A percentile compares a stretch with the other conserved stretches of the same genome.
Evolutionary conservation across 2,329 filamentous ascomycete genomes (phyloP).

Genomic region (Macrophomina phaseolina): DNA sequence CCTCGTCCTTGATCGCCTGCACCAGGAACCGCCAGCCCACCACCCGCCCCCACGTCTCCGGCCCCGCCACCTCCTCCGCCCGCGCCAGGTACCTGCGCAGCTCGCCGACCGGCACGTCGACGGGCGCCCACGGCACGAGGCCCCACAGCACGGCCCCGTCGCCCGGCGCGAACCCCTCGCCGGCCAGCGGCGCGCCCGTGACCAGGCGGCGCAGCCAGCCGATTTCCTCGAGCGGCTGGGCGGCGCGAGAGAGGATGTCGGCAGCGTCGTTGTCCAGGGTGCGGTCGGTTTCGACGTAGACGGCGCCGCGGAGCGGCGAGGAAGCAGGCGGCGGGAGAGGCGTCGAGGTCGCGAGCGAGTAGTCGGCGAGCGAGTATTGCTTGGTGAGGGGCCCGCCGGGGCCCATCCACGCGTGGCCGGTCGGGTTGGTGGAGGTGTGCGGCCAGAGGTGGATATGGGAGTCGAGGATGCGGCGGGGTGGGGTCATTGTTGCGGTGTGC

Average conservation of each 20-base stretch:
- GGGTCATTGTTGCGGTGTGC: slow-evolving; percentile 5
- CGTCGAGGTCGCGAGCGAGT: slow-evolving; percentile 42
- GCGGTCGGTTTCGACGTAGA: slow-evolving; percentile 82
- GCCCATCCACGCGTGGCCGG: slow-evolving; percentile 72
- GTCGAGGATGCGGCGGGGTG: slow-evolving; percentile 66
- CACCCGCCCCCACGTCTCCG: slow-evolving; percentile 67
- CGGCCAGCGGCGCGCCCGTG: slow-evolving; percentile 59
- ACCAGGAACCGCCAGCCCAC: slow-evolving; percentile 83
- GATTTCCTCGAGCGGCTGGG: slow-evolving; percentile 61
- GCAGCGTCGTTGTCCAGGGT: background rate
- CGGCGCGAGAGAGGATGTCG: slow-evolving; percentile 55
- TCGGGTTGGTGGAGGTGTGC: slow-evolving; percentile 62
- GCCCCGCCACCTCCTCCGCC: slow-evolving; percentile 67
- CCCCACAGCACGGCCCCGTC: slow-evolving; percentile 63
- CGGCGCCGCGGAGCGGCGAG: slow-evolving; percentile 61
- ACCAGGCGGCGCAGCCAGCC: slow-evolving; percentile 69
- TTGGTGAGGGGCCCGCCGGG: slow-evolving; percentile 64
- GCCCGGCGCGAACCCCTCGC: slow-evolving; percentile 64
- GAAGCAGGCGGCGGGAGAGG: background rate
- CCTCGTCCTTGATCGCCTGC: slow-evolving; percentile 57
- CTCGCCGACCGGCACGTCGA: slow-evolving; percentile 66
- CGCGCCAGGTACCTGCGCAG: slow-evolving; percentile 69
- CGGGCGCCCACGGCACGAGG: slow-evolving; percentile 84
- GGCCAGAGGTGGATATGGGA: slow-evolving; percentile 92
- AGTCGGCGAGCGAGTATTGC: slow-evolving; percentile 70